Evolutionary conservation across 2,329 filamentous ascomycete genomes (phyloP), one percentile per base, ranked within the genome.

Genomic region (Phyllosticta capitalensis): DNA sequence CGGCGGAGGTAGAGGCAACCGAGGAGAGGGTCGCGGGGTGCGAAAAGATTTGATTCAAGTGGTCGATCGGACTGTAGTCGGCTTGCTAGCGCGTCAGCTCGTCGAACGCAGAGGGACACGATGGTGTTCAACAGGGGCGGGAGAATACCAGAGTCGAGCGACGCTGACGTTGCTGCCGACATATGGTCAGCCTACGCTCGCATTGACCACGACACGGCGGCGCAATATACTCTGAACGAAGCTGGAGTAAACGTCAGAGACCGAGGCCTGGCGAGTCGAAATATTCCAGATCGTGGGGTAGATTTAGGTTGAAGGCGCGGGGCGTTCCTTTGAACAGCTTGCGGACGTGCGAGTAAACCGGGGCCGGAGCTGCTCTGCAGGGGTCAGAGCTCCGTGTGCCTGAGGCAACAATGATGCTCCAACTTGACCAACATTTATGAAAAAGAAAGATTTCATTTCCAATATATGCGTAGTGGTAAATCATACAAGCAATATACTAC

Each of bases 31-130:
- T 86, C 38, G 90, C 89, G 0, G 92, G 89, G 68, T 95, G 90
- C 55, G 90, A 86, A 79, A 99, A 99, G 68, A 99, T 87, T 63
- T 88, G 81, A 77, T 99, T 97, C 60, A 99, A 82, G 75, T 99
- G 91, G 67, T 90, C 83, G 71, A 97, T 87, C 58, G 94, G 91
- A 72, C 97, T 88, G 77, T 96, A 97, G 74, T 96, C 86, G 73
- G 82, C 86, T 88, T 64, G n/a, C 55, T 55, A 63, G 56, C 26
- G 52, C 19, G 45, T 59, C 52, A 59, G 58, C 26, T 28, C 51
- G 45, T 38, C 38, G 21, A 24, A 7, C 12, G 26, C 45, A 20
- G 28, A 22, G 30, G 53, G 50, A 26, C 38, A 26, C 26, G 14
- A 45, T 45, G 38, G 38, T 45, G 38, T 45, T 45, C 14, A 45